Evolutionary conservation across 257 asterid species (phyloP).

Genomic region (Catharanthus roseus): DNA sequence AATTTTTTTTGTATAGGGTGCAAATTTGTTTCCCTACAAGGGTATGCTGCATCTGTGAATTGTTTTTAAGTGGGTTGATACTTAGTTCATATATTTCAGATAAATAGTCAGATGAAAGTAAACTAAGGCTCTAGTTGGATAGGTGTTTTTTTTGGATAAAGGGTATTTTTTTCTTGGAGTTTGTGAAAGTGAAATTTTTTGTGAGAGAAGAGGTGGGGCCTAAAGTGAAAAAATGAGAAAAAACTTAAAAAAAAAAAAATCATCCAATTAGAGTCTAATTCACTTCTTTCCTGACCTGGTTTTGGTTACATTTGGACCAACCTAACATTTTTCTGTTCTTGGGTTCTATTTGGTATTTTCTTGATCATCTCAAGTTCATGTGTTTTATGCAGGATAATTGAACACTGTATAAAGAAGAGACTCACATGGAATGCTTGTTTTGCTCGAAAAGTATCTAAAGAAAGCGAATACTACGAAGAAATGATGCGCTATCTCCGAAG

Average conservation of each 20-base stretch:
- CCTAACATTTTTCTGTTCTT: background rate
- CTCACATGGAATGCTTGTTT: conserved; percentile 74
- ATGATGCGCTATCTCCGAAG: conserved; percentile 94
- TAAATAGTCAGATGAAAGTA: background rate
- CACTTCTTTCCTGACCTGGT: background rate
- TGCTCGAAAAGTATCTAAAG: conserved; percentile 93
- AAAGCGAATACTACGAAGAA: conserved; percentile 93
- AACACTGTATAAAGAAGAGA: conserved; percentile 88
- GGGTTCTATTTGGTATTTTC: conserved; percentile 2
- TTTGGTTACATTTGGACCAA: background rate
- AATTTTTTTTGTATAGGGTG: background rate
- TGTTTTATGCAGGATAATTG: conserved; percentile 61
- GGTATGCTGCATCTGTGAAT: background rate
- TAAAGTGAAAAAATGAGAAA: too few relatives aligned
- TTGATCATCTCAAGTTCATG: conserved; percentile 10
- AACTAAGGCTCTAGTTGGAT: too few relatives aligned
- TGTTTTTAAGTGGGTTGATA: background rate
- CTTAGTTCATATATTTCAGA: background rate
- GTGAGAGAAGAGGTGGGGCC: too few relatives aligned
- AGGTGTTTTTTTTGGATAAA: too few relatives aligned
- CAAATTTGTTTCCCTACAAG: background rate
- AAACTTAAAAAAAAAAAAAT: too few relatives aligned
- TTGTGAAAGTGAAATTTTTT: too few relatives aligned
- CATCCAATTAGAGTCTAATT: too few relatives aligned
- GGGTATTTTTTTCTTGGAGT: too few relatives aligned